Evolutionary conservation across 805 yeast species (phyloP), one percentile per base, ranked within the genome.

Genomic region (Wickerhamiella brachini): DNA sequence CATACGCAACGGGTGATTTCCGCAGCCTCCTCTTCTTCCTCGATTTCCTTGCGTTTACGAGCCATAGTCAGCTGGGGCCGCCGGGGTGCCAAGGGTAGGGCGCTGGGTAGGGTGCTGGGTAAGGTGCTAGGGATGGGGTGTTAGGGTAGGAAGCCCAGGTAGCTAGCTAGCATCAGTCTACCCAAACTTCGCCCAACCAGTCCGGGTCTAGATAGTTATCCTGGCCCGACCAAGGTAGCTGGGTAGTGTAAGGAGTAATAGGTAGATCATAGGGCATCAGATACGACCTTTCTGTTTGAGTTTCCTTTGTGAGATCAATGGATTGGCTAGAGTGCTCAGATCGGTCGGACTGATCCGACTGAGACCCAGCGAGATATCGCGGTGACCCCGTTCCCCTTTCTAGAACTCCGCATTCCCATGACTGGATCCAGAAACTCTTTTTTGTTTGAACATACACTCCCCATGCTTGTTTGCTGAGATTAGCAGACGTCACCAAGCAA

Each of bases 391-490:
- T 10, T 22, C 49, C 47, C 13, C 17, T 44, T n/a, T 48, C 54
- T 24, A 80, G 58, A 0, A 80, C 71, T 1, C 85, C 85, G 1
- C 73, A 71, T 59, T 80, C 85, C 62, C 69, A 80, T 2, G 71
- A 77, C 61, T 54, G 64, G 51, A 66, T 68, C 56, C 56, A 58
- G 53, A 58, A 66, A 51, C 56, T 51, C 48, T 52, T 41, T 48
- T 45, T 45, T 50, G 24, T 47, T 23, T 64, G 50, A 41, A 62
- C 57, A 15, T 68, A 67, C 5, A 61, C 66, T 0, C 95, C 95
- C 95, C 95, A 86, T 1, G 95, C 95, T 53, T 78, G 83, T 50
- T 77, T 77, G 31, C 89, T 81, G 42, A 85, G 59, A 60, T 86
- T 86, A 31, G 86, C 83, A 47, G 88, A 81, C 0, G 93, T 83